Conservation (phyloP, 2,329 filamentous ascomycete species). For the Claviceps arundinis region DNA sequence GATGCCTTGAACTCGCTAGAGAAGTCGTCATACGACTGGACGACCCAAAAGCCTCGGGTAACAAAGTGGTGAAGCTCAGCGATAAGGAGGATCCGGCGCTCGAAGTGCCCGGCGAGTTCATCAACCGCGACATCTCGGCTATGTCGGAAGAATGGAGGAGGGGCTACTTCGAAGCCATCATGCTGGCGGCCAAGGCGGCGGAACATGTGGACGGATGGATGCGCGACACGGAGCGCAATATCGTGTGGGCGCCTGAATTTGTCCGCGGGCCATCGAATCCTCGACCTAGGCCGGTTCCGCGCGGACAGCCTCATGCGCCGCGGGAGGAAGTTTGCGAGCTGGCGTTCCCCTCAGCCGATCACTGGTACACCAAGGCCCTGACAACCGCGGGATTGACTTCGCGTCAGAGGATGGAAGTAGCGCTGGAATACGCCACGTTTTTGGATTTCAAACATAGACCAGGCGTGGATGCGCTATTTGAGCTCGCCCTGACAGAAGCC, state of each 20-base stretch:
- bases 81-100: constrained; percentile 48
- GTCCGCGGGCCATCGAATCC: constrained; percentile 78
- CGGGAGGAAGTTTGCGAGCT: constrained; percentile 62
- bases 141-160: constrained; percentile 77
- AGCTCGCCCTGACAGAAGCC: constrained; percentile 65
- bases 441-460: constrained; percentile 61
- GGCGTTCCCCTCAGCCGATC: constrained; percentile 57
- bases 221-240: constrained; percentile 49
- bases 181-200: constrained; percentile 61
- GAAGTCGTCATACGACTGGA: constrained; percentile 55
- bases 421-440: constrained; percentile 73
- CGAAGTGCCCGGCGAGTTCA: constrained; percentile 54
- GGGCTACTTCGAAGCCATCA: constrained; percentile 72
- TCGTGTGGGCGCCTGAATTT: constrained; percentile 58
- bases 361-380: constrained; percentile 69
- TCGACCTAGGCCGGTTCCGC: constrained; percentile 57
- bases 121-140: constrained; percentile 53
- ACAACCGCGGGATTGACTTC: constrained; percentile 66
- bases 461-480: constrained; percentile 58
- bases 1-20: constrained; percentile 46
- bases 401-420: constrained; percentile 69
- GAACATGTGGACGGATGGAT: constrained; percentile 76
- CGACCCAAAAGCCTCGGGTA: constrained; percentile 53
- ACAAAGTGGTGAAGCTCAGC: constrained; percentile 42
- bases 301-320: constrained; percentile 48